Percentiles rank a stretch among this genome's conserved stretches.
These are phyloP conservation scores for Globisporangium echinulatum DNA, from an alignment of 352 stramenopile species.

Conservation along the genomic window DNA sequence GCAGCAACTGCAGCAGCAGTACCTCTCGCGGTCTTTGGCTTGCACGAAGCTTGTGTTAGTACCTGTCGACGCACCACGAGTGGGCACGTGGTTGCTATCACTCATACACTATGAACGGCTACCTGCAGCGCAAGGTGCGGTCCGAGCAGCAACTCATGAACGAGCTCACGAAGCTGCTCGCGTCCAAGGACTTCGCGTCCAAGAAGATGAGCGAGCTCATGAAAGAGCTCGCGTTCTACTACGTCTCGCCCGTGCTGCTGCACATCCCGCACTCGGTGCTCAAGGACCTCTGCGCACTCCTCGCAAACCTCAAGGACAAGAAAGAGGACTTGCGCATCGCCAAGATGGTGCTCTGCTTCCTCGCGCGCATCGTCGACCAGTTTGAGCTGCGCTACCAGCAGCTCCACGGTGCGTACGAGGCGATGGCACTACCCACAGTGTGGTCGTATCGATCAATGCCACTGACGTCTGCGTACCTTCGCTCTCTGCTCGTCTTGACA, in stretches of 20 bases:
- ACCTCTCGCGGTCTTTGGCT: too few species aligned
- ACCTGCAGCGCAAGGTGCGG: slow-evolving; percentile 60
- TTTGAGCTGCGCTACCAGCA: slow-evolving; percentile 38
- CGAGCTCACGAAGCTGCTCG: slow-evolving; percentile 59
- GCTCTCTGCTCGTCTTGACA: background rate
- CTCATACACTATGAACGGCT: slow-evolving; percentile 45
- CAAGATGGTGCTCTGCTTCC: slow-evolving; percentile 49
- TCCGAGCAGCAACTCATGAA: slow-evolving; percentile 84
- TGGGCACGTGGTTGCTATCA: too few species aligned
- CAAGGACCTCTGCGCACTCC: slow-evolving; percentile 50
- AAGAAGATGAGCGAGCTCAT: slow-evolving; percentile 69
- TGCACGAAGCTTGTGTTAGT: too few species aligned
- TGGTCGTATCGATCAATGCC: background rate
- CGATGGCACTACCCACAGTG: too few species aligned
- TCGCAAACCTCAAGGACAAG: slow-evolving; percentile 74
- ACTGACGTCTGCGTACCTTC: background rate
- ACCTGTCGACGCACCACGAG: too few species aligned
- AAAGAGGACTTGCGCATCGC: slow-evolving; percentile 74
- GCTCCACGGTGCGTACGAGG: background rate
- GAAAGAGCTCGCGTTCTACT: slow-evolving; percentile 67
- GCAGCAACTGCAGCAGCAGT: too few species aligned
- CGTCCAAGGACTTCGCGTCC: slow-evolving; percentile 49
- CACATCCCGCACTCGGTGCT: slow-evolving; percentile 58
- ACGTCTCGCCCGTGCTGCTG: slow-evolving; percentile 46
- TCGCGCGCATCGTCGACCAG: slow-evolving; percentile 56